Evolutionary conservation across 2,329 filamentous ascomycete genomes (phyloP).

Genomic region (Leptoxyphium fumago): DNA sequence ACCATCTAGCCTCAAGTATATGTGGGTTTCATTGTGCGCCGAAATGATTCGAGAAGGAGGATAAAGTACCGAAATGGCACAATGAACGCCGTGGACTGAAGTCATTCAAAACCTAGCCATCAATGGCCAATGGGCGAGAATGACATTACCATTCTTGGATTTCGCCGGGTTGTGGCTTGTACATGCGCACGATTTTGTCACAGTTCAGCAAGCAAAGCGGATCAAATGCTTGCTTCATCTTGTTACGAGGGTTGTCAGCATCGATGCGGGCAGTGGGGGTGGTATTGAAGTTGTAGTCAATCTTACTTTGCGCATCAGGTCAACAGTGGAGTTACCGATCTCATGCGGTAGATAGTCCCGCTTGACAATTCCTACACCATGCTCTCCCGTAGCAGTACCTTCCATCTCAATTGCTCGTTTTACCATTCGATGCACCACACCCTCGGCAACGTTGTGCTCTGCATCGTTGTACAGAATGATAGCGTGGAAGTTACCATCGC

Average conservation of each 20-base stretch:
- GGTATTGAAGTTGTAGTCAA: background rate
- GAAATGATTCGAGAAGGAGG: no score
- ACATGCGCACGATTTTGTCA: slow-evolving; percentile 48
- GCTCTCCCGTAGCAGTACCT: slow-evolving; percentile 74
- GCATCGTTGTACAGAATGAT: slow-evolving; percentile 52
- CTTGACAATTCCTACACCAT: slow-evolving; percentile 74
- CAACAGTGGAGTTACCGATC: slow-evolving; percentile 57
- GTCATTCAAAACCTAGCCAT: no score
- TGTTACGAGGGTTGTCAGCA: slow-evolving; percentile 1
- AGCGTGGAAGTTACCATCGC: slow-evolving; percentile 61
- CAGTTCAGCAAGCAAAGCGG: slow-evolving; percentile 53
- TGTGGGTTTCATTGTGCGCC: no score
- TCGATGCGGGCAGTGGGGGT: background rate
- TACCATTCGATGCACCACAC: slow-evolving; percentile 68
- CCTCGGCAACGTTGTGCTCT: slow-evolving; percentile 52
- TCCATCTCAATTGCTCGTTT: slow-evolving; percentile 68
- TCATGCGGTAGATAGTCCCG: slow-evolving; percentile 70
- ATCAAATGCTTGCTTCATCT: slow-evolving; percentile 71
- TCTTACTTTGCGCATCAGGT: slow-evolving; percentile 65
- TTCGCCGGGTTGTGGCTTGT: slow-evolving; percentile 35
- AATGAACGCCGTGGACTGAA: no score
- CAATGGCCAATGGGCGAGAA: no score
- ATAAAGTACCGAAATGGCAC: no score
- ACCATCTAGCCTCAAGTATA: no score
- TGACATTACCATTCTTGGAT: slow-evolving; percentile 23